A percentile compares a stretch with the other conserved stretches of the same genome.
Conservation (phyloP, 202 grass and related monocot genomes). For the Musa balbisiana region DNA sequence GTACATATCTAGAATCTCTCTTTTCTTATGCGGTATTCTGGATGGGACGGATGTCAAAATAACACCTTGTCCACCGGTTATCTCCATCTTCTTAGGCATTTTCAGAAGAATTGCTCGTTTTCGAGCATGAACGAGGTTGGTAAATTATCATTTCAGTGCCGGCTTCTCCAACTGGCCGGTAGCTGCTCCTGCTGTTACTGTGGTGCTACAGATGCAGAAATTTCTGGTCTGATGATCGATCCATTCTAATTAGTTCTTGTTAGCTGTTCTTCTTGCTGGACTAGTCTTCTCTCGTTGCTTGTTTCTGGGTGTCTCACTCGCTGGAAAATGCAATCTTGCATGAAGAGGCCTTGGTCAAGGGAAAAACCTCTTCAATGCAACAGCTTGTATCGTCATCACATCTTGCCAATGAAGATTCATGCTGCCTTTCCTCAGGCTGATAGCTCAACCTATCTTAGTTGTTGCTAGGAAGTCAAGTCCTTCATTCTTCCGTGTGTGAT, state of each 20-base stretch:
- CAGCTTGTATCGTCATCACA: too few species aligned
- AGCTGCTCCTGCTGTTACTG: background rate
- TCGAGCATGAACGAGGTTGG: background rate
- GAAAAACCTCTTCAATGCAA: too few species aligned
- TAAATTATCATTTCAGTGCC: background rate
- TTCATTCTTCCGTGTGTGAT: too few species aligned
- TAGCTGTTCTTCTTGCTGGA: background rate
- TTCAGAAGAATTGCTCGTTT: background rate
- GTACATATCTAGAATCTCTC: background rate
- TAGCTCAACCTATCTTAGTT: too few species aligned
- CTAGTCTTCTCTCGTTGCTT: background rate
- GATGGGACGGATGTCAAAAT: background rate
- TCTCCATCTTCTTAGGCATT: background rate
- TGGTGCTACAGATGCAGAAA: background rate
- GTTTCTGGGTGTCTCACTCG: constrained; percentile 1
- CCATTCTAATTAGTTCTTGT: background rate
- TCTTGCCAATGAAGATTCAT: too few species aligned
- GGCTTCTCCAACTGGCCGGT: background rate
- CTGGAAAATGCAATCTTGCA: constrained; percentile 12
- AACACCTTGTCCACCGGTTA: background rate
- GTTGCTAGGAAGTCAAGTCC: too few species aligned
- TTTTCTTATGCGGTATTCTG: background rate
- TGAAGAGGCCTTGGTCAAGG: constrained; percentile 2
- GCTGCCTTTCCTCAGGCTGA: too few species aligned
- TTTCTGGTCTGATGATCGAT: background rate